A percentile compares a stretch with the other conserved stretches of the same genome.
Conservation (phyloP, 2,329 filamentous ascomycete species). For the Xylariaceae sp. region DNA sequence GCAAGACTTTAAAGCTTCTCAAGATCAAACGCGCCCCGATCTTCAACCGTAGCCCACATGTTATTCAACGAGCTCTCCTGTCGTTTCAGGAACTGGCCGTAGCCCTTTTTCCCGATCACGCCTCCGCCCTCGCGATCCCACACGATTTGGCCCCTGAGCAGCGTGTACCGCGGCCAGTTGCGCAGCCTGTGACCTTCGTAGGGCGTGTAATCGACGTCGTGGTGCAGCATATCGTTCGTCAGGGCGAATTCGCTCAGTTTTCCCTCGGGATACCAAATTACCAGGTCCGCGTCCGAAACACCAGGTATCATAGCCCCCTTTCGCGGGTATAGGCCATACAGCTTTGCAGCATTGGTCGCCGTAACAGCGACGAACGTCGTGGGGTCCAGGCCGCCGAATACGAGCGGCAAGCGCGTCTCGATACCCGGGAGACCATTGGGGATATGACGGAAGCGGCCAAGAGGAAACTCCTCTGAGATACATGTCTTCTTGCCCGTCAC, state of each 20-base stretch:
- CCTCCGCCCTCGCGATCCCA: slow-evolving; percentile 52
- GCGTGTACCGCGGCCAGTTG: slow-evolving; percentile 58
- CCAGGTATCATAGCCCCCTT: slow-evolving; percentile 48
- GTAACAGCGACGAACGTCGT: slow-evolving; percentile 51
- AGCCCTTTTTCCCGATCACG: slow-evolving; percentile 32
- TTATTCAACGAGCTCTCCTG: slow-evolving; percentile 14
- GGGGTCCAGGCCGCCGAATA: slow-evolving; percentile 38
- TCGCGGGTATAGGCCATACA: slow-evolving; percentile 49
- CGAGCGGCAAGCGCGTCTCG: slow-evolving; percentile 49
- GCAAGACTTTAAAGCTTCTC: slow-evolving; percentile 28
- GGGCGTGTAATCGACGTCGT: slow-evolving; percentile 58
- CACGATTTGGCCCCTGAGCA: slow-evolving; percentile 52
- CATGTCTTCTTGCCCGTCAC: slow-evolving; percentile 43
- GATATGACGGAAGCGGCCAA: slow-evolving; percentile 48
- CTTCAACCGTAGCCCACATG: slow-evolving; percentile 30
- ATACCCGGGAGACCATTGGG: slow-evolving; percentile 54
- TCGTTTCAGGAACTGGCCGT: slow-evolving; percentile 20
- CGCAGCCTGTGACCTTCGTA: slow-evolving; percentile 52
- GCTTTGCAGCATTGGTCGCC: slow-evolving; percentile 49
- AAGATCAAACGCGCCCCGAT: slow-evolving; percentile 20
- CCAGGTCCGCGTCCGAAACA: slow-evolving; percentile 49
- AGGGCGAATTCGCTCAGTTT: slow-evolving; percentile 38
- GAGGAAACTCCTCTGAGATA: slow-evolving; percentile 39
- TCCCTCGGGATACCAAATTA: slow-evolving; percentile 50
- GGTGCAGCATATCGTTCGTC: slow-evolving; percentile 52